These are phyloP conservation scores for Coemansia sp. DNA, from an alignment of 192 early-diverging fungal genomes.

Conservation along the genomic window DNA sequence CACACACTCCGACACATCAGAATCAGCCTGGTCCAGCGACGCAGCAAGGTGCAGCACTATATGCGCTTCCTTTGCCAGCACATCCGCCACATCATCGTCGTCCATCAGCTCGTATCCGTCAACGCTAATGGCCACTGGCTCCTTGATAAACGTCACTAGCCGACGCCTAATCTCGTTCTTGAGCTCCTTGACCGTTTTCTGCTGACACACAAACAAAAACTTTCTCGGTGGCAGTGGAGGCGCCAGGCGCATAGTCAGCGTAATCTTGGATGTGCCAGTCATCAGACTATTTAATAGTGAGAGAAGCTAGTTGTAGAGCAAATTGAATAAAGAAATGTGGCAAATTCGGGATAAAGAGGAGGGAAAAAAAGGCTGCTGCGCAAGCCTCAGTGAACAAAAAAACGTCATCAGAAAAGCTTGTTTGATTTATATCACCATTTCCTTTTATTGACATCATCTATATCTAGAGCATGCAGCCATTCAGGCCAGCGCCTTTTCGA, in stretches of 20 bases:
- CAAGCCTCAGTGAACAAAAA: too few relatives aligned
- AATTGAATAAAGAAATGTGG: background rate
- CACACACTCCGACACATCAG: background rate
- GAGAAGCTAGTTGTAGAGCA: too few relatives aligned
- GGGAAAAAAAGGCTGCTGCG: slow-evolving; percentile 6
- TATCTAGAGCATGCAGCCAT: too few relatives aligned
- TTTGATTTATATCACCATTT: too few relatives aligned
- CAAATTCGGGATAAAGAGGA: slow-evolving; percentile 9
- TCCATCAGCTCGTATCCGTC: slow-evolving; percentile 47
- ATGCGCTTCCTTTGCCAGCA: slow-evolving; percentile 3
- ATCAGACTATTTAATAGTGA: background rate
- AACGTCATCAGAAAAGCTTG: too few relatives aligned
- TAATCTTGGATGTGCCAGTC: slow-evolving; percentile 4
- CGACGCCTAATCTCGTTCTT: slow-evolving; percentile 38
- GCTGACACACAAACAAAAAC: slow-evolving; percentile 33
- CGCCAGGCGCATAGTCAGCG: slow-evolving; percentile 16
- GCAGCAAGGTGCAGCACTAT: slow-evolving; percentile 2
- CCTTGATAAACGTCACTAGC: slow-evolving; percentile 8
- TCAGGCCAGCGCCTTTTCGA: slow-evolving; percentile 41
- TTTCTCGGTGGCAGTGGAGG: slow-evolving; percentile 25
- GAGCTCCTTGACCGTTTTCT: slow-evolving; percentile 32
- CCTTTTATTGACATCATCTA: too few relatives aligned
- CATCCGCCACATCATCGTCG: slow-evolving; percentile 26
- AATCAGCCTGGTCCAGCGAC: background rate
- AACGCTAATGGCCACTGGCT: slow-evolving; percentile 12